Evolutionary conservation across 176 grass and related monocot genomes (phyloP).

Genomic region (Rhynchospora tenuis): DNA sequence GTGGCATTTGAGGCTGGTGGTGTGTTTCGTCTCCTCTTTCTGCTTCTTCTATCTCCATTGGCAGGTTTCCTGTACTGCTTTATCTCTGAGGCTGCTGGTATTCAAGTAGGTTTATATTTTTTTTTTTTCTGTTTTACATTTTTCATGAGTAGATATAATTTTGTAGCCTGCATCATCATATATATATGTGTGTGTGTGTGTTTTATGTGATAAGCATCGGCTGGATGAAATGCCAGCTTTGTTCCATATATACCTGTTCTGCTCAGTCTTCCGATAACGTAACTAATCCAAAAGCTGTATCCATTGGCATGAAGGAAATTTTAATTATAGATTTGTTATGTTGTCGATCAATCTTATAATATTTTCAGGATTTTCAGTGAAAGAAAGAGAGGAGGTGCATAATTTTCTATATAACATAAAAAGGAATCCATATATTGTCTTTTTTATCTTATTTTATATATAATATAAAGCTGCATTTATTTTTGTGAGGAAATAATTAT

Average conservation of each 20-base stretch:
- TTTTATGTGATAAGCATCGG: not conserved
- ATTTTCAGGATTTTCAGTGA: not conserved
- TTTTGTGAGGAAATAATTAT: slow-evolving; percentile 1
- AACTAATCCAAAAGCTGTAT: not conserved
- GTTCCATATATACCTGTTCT: not conserved
- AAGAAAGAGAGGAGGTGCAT: not conserved
- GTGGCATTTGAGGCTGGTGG: slow-evolving; percentile 68
- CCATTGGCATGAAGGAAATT: not conserved
- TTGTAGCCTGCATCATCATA: not conserved
- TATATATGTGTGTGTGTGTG: too few relatives aligned
- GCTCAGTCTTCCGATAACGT: not conserved
- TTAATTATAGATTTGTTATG: not conserved
- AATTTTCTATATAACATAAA: not conserved
- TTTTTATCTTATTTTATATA: not conserved
- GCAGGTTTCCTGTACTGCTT: slow-evolving; percentile 26
- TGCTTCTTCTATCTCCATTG: slow-evolving; percentile 45
- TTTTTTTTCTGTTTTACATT: not conserved
- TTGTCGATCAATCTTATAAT: not conserved
- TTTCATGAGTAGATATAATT: not conserved
- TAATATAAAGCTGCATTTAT: not conserved
- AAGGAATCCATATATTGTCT: not conserved
- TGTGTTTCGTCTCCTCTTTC: slow-evolving; percentile 41
- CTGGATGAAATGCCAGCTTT: not conserved
- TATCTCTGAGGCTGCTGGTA: slow-evolving; percentile 38
- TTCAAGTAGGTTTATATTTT: slow-evolving; percentile 26